Evolutionary conservation across 768 basidiomycete species (phyloP), one percentile per base, ranked within the genome.

Genomic region (Fomitopsis serialis): DNA sequence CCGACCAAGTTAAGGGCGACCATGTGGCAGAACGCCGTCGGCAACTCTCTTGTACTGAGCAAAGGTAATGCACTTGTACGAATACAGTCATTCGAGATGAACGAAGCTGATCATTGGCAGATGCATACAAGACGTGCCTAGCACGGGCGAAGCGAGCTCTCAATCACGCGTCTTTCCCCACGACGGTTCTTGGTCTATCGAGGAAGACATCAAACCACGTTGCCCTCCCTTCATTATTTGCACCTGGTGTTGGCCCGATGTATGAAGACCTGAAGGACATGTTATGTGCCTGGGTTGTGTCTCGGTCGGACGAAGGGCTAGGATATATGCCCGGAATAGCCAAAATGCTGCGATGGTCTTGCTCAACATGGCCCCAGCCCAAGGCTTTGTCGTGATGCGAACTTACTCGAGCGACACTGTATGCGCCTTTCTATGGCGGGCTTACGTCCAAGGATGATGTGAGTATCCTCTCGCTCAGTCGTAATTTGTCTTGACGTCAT

Each of bases 301-400:
- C 90, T 34, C 80, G 92, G 48, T 87, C 83, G 45, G 90, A 93
- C 53, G 87, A 89, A 67, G 88, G 87, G 9, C 73, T 93, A 40
- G 82, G 85, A 37, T 95, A 95, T 63, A 81, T 78, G 1, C 44
- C 68, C 9, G 89, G 89, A 12, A 75, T 77, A 9, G 80, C 89
- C 19, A 87, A 80, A 65, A 77, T 93, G 92, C 88, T 8, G 92
- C 86, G 1, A 92, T 95, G 89, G 73, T 94, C 44, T 72, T 95
- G 37, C 72, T 96, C 62, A 93, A 87, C 64, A 86, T 95, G 82
- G 73, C 89, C 1, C 72, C 75, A 24, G 78, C 81, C 22, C 82
- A 84, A 62, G 91, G 81, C 0, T 95, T 95, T 65, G 68, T 90
- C 42, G 82, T 87, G 8, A 82, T 95, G 84, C 77, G 91, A 96